phyloP scores from a whole-genome alignment of 495 filamentous ascomycete genomes.

The Chaetomidium leptoderma region DNA sequence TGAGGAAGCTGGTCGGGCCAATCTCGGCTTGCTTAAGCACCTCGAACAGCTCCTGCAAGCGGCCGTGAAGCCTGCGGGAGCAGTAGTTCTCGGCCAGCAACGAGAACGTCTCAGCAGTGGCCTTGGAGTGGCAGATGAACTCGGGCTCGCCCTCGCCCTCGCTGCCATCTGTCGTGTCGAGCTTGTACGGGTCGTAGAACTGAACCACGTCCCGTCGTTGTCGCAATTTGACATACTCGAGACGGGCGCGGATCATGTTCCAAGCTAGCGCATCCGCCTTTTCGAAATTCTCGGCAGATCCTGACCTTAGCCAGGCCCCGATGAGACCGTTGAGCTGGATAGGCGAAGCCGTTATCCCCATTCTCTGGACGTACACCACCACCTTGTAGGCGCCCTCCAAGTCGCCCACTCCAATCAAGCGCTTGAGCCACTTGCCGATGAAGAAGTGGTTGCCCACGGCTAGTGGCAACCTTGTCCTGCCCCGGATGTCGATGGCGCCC shows the following conservation, averaged over 20 bases:
- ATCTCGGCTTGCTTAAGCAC: constrained; percentile 57
- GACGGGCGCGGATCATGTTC: constrained; percentile 66
- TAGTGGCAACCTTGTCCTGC: constrained; percentile 51
- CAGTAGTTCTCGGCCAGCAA: constrained; percentile 69
- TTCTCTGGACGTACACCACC: constrained; percentile 61
- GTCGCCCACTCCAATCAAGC: constrained; percentile 68
- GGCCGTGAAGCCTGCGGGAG: constrained; percentile 52
- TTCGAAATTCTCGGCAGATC: constrained; percentile 46
- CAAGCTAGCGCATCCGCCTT: constrained; percentile 69
- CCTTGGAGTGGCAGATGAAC: constrained; percentile 41
- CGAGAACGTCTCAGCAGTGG: constrained; percentile 72
- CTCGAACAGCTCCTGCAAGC: constrained; percentile 54
- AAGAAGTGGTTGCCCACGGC: constrained; percentile 72
- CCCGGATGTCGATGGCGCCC: constrained; percentile 42
- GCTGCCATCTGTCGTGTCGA: constrained; percentile 30
- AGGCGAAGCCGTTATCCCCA: constrained; percentile 58
- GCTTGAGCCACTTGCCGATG: constrained; percentile 76
- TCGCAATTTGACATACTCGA: constrained; percentile 51
- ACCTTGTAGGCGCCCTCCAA: constrained; percentile 65
- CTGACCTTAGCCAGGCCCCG: constrained; percentile 66
- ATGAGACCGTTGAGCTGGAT: constrained; percentile 73
- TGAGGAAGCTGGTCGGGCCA: constrained; percentile 61
- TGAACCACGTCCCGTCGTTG: constrained; percentile 14
- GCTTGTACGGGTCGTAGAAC: constrained; percentile 25
- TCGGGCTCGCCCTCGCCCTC: constrained; percentile 19